Evolutionary conservation across 83 land plant species (phyloP).

Genomic region (Larix sibirica): DNA sequence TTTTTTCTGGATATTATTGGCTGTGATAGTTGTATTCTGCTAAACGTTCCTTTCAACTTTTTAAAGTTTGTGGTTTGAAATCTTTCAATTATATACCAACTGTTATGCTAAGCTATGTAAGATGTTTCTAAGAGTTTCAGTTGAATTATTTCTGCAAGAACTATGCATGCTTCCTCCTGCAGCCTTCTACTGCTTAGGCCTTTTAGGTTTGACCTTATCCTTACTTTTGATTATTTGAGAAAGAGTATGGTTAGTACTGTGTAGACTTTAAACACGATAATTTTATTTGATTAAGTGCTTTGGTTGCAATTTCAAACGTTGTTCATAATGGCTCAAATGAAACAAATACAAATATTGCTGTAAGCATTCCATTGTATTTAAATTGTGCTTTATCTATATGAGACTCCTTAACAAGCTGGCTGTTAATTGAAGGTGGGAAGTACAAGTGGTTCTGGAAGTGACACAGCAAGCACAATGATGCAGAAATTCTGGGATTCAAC

Average conservation of each 20-base stretch:
- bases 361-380: neutral
- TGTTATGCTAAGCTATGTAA: neutral
- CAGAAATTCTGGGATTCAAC: constrained; percentile 99
- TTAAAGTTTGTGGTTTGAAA: neutral
- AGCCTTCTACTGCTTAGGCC: neutral
- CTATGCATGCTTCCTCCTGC: neutral
- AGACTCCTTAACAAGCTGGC: neutral
- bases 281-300: neutral
- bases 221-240: neutral
- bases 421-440: constrained; percentile 51
- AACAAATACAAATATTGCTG: neutral
- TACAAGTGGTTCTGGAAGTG: constrained; percentile 64
- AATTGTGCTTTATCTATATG: neutral
- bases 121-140: neutral
- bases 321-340: neutral
- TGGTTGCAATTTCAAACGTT: neutral
- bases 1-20: neutral
- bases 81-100: neutral
- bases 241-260: neutral
- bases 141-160: neutral
- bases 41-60: neutral
- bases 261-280: neutral
- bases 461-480: constrained; percentile 80
- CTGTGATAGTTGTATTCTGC: neutral
- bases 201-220: neutral